Conservation (phyloP, 2,329 filamentous ascomycete species). For the Cladosporium sphaerospermum region DNA sequence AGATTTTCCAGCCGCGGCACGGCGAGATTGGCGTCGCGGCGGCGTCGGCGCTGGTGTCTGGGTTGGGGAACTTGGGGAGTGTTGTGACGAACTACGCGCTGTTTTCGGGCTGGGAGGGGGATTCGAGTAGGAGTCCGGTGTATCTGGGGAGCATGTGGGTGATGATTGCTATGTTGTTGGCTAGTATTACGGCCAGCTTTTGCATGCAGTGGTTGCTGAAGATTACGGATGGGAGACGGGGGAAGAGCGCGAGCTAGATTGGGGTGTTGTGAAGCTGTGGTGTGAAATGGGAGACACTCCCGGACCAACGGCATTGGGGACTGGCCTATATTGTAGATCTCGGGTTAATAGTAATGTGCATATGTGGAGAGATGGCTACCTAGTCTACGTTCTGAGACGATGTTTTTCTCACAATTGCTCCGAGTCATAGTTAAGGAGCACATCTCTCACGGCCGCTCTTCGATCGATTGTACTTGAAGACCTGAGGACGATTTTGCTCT, state of each 20-base stretch:
- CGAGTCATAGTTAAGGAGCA: too few relatives aligned
- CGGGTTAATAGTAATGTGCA: too few relatives aligned
- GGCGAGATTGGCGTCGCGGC: slow-evolving; percentile 87
- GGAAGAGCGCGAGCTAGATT: background rate
- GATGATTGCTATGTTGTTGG: slow-evolving; percentile 78
- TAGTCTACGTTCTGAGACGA: too few relatives aligned
- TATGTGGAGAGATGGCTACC: too few relatives aligned
- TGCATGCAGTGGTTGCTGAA: slow-evolving; percentile 61
- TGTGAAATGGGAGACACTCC: background rate
- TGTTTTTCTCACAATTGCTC: too few relatives aligned
- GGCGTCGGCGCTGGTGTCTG: slow-evolving; percentile 77
- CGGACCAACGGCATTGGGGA: too few relatives aligned
- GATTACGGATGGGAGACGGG: slow-evolving; percentile 20
- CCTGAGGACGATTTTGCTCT: too few relatives aligned
- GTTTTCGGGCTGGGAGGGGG: slow-evolving; percentile 78
- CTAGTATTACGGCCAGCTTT: slow-evolving; percentile 68
- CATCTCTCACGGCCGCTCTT: too few relatives aligned
- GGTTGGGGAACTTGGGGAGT: slow-evolving; percentile 78
- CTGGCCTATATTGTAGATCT: too few relatives aligned
- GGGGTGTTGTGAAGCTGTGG: too few relatives aligned
- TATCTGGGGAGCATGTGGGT: slow-evolving; percentile 61
- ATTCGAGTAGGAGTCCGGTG: slow-evolving; percentile 48
- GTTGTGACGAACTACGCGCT: slow-evolving; percentile 84
- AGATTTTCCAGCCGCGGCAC: slow-evolving; percentile 84
- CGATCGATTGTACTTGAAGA: too few relatives aligned